Conservation (phyloP, 495 filamentous ascomycete species). For the Hypoxylon fuscum region DNA sequence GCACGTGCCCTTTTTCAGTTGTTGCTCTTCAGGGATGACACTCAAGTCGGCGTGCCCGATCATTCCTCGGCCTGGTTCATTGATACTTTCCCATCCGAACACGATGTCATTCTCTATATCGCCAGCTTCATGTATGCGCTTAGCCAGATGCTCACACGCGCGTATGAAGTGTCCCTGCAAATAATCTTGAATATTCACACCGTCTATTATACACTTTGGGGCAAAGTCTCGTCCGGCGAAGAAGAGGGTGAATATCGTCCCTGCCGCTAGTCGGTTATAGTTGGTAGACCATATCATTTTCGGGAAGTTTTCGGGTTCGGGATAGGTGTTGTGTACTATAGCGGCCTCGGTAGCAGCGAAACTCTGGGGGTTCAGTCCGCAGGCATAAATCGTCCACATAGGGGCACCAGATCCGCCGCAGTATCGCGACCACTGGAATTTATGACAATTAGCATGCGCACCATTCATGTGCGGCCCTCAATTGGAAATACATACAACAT, state of each 20-base stretch:
- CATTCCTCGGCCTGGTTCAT: slow-evolving; percentile 92
- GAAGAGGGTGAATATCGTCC: slow-evolving; percentile 93
- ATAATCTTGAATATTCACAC: slow-evolving; percentile 95
- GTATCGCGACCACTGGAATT: slow-evolving; percentile 84
- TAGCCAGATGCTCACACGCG: slow-evolving; percentile 81
- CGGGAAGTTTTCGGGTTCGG: slow-evolving; percentile 85
- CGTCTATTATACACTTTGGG: slow-evolving; percentile 94
- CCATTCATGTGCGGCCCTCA: background rate
- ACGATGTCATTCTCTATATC: slow-evolving; percentile 87
- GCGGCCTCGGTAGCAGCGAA: slow-evolving; percentile 92
- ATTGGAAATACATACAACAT: slow-evolving; percentile 71
- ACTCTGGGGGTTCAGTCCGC: slow-evolving; percentile 82
- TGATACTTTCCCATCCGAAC: slow-evolving; percentile 94
- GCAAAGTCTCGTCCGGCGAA: slow-evolving; percentile 94
- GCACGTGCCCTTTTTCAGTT: slow-evolving; percentile 90
- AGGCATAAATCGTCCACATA: slow-evolving; percentile 97
- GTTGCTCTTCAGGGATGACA: slow-evolving; percentile 84
- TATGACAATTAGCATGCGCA: slow-evolving; percentile 30
- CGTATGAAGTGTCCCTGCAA: slow-evolving; percentile 86
- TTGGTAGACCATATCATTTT: slow-evolving; percentile 99
- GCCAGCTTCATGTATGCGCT: slow-evolving; percentile 87
- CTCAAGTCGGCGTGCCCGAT: slow-evolving; percentile 87
- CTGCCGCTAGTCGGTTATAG: slow-evolving; percentile 85
- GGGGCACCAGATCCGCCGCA: slow-evolving; percentile 95
- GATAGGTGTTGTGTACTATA: slow-evolving; percentile 92